phyloP scores from a whole-genome alignment of 2,329 filamentous ascomycete species.

The Thielaviopsis populi region DNA sequence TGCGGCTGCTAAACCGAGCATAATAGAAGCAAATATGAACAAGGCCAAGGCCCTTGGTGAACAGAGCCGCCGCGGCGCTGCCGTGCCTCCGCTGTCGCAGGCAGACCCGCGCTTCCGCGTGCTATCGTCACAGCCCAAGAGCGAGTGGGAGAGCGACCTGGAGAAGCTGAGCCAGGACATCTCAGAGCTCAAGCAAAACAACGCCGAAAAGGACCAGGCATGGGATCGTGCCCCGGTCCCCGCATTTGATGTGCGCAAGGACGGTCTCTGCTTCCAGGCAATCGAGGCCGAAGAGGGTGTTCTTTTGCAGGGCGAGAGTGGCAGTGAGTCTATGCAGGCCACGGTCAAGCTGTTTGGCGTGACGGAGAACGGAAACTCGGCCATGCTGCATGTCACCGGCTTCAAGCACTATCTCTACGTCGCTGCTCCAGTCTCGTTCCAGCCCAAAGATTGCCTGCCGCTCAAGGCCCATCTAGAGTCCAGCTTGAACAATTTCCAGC shows the following conservation, averaged over 20 bases:
- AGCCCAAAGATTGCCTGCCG: slow-evolving; percentile 56
- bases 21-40: not conserved
- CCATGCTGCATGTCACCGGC: slow-evolving; percentile 84
- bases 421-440: slow-evolving; percentile 71
- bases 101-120: slow-evolving; percentile 41
- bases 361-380: slow-evolving; percentile 69
- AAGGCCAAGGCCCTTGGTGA: not conserved
- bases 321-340: slow-evolving; percentile 29
- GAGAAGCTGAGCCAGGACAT: slow-evolving; percentile 96
- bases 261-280: slow-evolving; percentile 78
- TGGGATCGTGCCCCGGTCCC: slow-evolving; percentile 54
- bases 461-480: slow-evolving; percentile 72
- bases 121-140: slow-evolving; percentile 68
- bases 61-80: not conserved
- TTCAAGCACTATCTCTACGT: slow-evolving; percentile 96
- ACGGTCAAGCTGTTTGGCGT: slow-evolving; percentile 90
- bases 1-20: not conserved
- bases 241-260: slow-evolving; percentile 40
- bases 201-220: slow-evolving; percentile 82
- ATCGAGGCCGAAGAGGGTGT: slow-evolving; percentile 91
- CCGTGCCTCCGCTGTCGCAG: slow-evolving; percentile 26
- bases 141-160: slow-evolving; percentile 81
- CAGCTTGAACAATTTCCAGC: slow-evolving; percentile 57
- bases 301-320: slow-evolving; percentile 45
- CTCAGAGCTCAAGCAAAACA: slow-evolving; percentile 66